Evolutionary conservation across 129 eudicot species (phyloP).

Genomic region (Calendula officinalis): DNA sequence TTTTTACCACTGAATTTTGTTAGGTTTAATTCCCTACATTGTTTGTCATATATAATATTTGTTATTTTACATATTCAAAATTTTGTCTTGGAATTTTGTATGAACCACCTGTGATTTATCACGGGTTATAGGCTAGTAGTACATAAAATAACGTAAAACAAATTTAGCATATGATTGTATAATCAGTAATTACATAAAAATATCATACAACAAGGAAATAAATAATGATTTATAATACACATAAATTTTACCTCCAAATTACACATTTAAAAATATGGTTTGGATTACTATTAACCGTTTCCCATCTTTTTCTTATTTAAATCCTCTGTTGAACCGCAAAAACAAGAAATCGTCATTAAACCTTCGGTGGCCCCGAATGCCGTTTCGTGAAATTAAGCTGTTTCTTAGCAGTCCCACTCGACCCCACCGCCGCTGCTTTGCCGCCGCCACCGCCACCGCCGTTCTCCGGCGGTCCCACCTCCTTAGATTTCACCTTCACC

Average conservation of each 20-base stretch:
- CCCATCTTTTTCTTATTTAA: constrained; percentile 4
- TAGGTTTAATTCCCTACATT: no score
- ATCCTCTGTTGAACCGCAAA: background rate
- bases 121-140: no score
- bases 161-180: background rate
- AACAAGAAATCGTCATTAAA: constrained; percentile 12
- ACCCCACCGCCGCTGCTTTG: constrained; percentile 28
- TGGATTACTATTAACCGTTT: constrained; percentile 4
- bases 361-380: constrained; percentile 43
- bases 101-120: no score
- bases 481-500: constrained; percentile 58
- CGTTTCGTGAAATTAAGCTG: constrained; percentile 8
- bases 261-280: constrained; percentile 18
- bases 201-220: constrained; percentile 26
- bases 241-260: constrained; percentile 28
- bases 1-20: no score
- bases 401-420: constrained; percentile 31
- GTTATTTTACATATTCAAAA: no score
- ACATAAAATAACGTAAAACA: background rate
- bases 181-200: constrained; percentile 17
- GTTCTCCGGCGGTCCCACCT: constrained; percentile 40
- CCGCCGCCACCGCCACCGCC: constrained; percentile 36
- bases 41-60: no score
- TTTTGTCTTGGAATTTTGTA: no score
- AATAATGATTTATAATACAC: constrained; percentile 23